These are phyloP conservation scores for Anthracocystis walkeri DNA, from an alignment of 1,284 basidiomycete species.

Conservation along the genomic window DNA sequence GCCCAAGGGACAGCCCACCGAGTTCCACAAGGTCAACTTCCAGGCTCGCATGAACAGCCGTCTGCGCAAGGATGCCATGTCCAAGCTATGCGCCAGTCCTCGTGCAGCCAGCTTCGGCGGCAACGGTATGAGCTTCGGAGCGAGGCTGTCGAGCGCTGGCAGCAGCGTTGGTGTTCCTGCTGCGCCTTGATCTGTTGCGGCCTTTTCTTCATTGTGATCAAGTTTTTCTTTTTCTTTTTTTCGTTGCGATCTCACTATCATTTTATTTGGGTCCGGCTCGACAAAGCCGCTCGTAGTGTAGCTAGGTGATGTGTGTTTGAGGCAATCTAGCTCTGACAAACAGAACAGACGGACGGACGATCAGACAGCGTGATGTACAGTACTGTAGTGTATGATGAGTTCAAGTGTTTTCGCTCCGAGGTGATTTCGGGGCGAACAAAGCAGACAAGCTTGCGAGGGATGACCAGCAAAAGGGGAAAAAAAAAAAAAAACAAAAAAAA, in stretches of 20 bases:
- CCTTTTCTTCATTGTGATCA: neutral
- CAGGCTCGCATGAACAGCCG: constrained; percentile 56
- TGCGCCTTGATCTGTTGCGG: constrained; percentile 12
- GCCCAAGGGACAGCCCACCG: constrained; percentile 62
- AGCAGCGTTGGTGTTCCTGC: constrained; percentile 31
- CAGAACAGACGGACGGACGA: too few species aligned
- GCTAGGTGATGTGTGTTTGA: neutral
- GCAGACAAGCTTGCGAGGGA: too few species aligned
- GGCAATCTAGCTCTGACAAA: neutral
- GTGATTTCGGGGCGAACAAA: too few species aligned
- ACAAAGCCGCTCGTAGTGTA: neutral
- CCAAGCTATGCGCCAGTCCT: constrained; percentile 61
- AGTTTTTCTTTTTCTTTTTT: neutral
- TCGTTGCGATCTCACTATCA: neutral
- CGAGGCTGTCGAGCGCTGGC: constrained; percentile 36
- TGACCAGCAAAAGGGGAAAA: too few species aligned
- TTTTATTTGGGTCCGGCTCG: neutral
- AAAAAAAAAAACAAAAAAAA: too few species aligned
- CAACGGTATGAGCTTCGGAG: constrained; percentile 49
- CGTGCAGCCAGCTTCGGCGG: constrained; percentile 55
- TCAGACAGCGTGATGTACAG: neutral
- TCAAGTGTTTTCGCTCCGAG: neutral
- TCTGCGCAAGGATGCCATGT: constrained; percentile 63
- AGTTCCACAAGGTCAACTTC: constrained; percentile 63
- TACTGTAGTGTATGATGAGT: too few species aligned